Evolutionary conservation across 768 basidiomycete species (phyloP).

Genomic region (Kondoa subrosea): DNA sequence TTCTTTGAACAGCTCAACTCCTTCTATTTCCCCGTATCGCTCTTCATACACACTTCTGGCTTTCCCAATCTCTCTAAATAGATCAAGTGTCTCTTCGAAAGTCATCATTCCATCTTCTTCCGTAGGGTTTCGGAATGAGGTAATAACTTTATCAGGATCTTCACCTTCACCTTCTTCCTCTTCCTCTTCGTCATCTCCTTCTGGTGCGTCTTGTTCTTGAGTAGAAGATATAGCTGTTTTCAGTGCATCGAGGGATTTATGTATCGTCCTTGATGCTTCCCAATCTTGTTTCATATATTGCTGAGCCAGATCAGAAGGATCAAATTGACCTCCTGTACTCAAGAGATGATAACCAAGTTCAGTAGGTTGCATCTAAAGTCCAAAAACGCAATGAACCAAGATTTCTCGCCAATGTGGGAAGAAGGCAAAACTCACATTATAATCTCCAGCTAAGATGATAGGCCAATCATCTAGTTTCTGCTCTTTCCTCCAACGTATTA

Average conservation of each 20-base stretch:
- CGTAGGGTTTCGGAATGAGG: conserved; percentile 13
- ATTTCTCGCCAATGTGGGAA: background rate
- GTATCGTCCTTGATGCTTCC: background rate
- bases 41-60: conserved; percentile 8
- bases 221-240: too few species aligned
- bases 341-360: conserved; percentile 15
- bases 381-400: background rate
- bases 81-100: conserved; percentile 10
- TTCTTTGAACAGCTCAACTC: background rate
- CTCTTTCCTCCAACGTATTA: conserved; percentile 4
- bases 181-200: conserved; percentile 13
- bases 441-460: conserved; percentile 18
- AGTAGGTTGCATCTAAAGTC: conserved; percentile 21
- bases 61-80: conserved; percentile 1
- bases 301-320: background rate
- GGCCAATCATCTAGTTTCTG: conserved; percentile 9
- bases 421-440: background rate
- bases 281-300: background rate
- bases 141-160: conserved; percentile 13
- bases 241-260: background rate
- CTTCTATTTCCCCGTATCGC: background rate
- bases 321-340: background rate
- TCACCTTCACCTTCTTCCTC: conserved; percentile 15
- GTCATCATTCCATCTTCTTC: conserved; percentile 12
- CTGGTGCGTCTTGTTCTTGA: background rate